Evolutionary conservation across 495 filamentous ascomycete genomes (phyloP).

Genomic region (Aspergillus leporis): DNA sequence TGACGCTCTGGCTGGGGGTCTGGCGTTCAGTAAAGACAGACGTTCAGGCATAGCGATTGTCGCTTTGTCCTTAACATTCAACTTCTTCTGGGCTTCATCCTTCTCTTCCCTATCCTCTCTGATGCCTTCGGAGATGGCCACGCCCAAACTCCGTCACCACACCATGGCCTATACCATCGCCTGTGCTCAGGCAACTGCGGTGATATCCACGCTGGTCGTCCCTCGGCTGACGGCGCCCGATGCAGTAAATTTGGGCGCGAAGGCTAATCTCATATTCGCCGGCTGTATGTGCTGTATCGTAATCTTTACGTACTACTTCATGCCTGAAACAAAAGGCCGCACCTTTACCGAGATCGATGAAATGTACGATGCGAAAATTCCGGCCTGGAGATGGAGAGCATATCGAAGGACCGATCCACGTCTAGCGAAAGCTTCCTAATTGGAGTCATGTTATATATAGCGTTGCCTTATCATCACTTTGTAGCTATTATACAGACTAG

Average conservation of each 20-base stretch:
- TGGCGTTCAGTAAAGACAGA: conserved; percentile 28
- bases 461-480: neutral
- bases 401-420: conserved; percentile 24
- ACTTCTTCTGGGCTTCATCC: conserved; percentile 42
- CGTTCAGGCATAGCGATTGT: conserved; percentile 26
- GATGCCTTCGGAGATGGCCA: conserved; percentile 43
- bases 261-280: conserved; percentile 40
- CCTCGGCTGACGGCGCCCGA: conserved; percentile 39
- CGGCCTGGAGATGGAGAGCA: conserved; percentile 40
- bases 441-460: neutral
- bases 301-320: conserved; percentile 49
- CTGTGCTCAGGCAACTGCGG: conserved; percentile 38
- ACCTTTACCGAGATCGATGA: conserved; percentile 56
- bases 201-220: conserved; percentile 38
- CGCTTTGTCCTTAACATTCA: conserved; percentile 35
- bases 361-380: conserved; percentile 52
- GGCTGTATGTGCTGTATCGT: conserved; percentile 43
- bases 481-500: neutral
- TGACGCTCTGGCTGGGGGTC: conserved; percentile 29
- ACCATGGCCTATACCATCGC: conserved; percentile 45
- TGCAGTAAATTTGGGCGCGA: conserved; percentile 39
- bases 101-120: conserved; percentile 35
- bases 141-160: conserved; percentile 40
- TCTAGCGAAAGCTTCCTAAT: neutral
- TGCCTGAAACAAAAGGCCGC: conserved; percentile 54